These are phyloP conservation scores for Lecanicillium sp. DNA, from an alignment of 2,329 filamentous ascomycete species.

Conservation along the genomic window DNA sequence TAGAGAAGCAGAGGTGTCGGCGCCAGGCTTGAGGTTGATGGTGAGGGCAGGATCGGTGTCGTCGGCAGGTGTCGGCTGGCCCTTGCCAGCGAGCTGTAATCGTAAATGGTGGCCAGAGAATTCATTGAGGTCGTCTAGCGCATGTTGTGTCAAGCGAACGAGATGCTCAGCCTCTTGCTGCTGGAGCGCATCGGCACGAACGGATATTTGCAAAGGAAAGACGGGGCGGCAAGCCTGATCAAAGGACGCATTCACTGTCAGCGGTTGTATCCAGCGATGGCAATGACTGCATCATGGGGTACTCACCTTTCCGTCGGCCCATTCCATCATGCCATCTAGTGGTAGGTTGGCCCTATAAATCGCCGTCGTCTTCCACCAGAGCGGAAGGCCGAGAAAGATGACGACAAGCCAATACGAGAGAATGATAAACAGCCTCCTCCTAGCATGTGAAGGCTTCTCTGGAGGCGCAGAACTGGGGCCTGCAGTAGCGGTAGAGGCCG, in stretches of 20 bases:
- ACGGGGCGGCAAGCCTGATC: conserved; percentile 74
- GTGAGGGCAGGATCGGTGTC: conserved; percentile 53
- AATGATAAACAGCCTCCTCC: conserved; percentile 66
- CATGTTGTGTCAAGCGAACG: conserved; percentile 72
- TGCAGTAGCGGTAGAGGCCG: neutral
- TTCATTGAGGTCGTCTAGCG: conserved; percentile 78
- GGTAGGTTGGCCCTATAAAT: conserved; percentile 84
- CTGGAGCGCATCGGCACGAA: conserved; percentile 61
- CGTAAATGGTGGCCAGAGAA: conserved; percentile 79
- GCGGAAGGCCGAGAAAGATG: conserved; percentile 72
- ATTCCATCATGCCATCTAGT: conserved; percentile 76
- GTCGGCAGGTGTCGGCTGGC: conserved; percentile 23
- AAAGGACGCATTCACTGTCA: neutral
- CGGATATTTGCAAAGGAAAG: conserved; percentile 75
- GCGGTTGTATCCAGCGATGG: neutral
- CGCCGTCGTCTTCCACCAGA: conserved; percentile 94
- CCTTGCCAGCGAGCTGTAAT: conserved; percentile 24
- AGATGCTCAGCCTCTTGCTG: conserved; percentile 63
- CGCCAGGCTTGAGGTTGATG: conserved; percentile 60
- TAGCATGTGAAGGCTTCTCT: conserved; percentile 62
- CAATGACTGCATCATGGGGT: neutral
- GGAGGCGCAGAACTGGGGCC: conserved; percentile 51
- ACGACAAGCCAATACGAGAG: conserved; percentile 88
- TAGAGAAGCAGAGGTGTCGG: conserved; percentile 52
- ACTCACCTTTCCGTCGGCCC: conserved; percentile 80